Percentiles rank a stretch among this genome's conserved stretches.
phyloP scores from a whole-genome alignment of 306 rosid species.

The Prunus persica region Prunus_persica_NCBIv2 NC_034015.1:14911501-14912000 shows the following conservation, averaged over 20 bases:
- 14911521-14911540: constrained; percentile 93
- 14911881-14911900: constrained; percentile 17
- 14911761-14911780: constrained; percentile 87
- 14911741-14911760: constrained; percentile 89
- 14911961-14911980: background rate
- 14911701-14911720: constrained; percentile 49
- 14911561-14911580: constrained; percentile 86
- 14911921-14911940: background rate
- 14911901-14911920: background rate
- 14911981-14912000: background rate
- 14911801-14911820: constrained; percentile 47
- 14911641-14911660: too few species aligned
- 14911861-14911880: constrained; percentile 17
- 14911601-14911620: constrained; percentile 27
- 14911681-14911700: background rate
- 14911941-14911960: background rate
- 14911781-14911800: constrained; percentile 79
- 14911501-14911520: constrained; percentile 91
- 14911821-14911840: constrained; percentile 75
- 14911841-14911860: constrained; percentile 22
- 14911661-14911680: background rate
- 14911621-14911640: constrained; percentile 9
- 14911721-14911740: constrained; percentile 95
- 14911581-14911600: constrained; percentile 95
- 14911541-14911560: constrained; percentile 98